Base-by-base conservation (phyloP, 2,329 filamentous ascomycete genomes). In the Xylaria polymorpha region DNA sequence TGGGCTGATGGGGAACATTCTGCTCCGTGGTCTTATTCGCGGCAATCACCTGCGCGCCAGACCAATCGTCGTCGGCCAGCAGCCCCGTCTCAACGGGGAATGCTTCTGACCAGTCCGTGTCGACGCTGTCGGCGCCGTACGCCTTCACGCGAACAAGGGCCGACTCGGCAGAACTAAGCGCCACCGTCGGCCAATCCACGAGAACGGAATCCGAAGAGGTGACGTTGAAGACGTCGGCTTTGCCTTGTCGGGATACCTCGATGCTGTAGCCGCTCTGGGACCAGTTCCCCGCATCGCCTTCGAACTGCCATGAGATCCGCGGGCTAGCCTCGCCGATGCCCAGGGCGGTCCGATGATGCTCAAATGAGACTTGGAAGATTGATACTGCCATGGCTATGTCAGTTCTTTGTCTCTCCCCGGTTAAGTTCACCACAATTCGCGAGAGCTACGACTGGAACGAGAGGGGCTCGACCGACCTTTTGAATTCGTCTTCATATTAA, bases 261-360 rank as follows among this genome's bases (percentile, higher is more conserved):
- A 86, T 69, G 4, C 83, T 82, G 51, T 86, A 86, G 8, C 78
- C 74, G 6, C 73, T 77, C 69, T 86, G 84, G 4, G 78, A 77
- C 83, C 83, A 86, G 68, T 83, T 74, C 0, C 75, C 53, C 8
- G 76, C 79, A 7, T 78, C 74, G 1, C 81, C 81, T 3, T 77
- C 77, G 55, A 85, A 84, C 4, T 79, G 73, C 84, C 84, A 86
- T 1, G 84, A 85, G 51, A 86, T 81, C 0, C 84, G 79, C 9
- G 84, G 84, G 10, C 76, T 62, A 0, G 77, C 72, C 63, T 85
- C 83, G 2, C 78, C 81, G 35, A 86, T 84, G 6, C 84, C 84
- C 2, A 85, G 71, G 20, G 81, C 77, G 4, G 73, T 65, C 1
- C 77, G 77, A 43, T 84, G 81, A 58, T 84, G 82, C 71, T 84